Evolutionary conservation across 768 basidiomycete species (phyloP).

Genomic region (Tubosaeta sp.): DNA sequence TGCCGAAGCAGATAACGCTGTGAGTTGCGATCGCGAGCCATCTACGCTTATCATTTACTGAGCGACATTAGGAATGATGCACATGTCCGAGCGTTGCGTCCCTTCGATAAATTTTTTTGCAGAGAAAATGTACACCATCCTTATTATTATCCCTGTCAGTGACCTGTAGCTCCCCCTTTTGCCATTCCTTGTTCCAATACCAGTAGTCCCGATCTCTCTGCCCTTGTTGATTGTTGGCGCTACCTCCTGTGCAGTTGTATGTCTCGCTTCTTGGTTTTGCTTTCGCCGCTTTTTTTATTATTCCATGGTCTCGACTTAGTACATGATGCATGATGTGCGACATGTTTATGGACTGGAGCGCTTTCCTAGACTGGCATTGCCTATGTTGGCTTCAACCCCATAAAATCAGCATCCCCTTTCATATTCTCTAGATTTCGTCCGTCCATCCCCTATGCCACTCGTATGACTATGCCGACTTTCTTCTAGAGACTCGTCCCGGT

Average conservation of each 20-base stretch:
- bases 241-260: conserved; percentile 21
- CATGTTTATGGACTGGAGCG: conserved; percentile 13
- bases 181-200: conserved; percentile 12
- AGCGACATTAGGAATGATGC: conserved; percentile 16
- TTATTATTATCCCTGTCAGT: conserved; percentile 33
- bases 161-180: conserved; percentile 22
- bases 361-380: conserved; percentile 5
- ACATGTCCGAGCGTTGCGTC: conserved; percentile 11
- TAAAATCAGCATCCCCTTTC: conserved; percentile 3
- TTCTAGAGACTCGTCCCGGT: too few species aligned
- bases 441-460: neutral
- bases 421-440: conserved; percentile 17
- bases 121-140: conserved; percentile 32
- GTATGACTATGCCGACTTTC: conserved; percentile 1
- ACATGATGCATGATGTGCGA: conserved; percentile 11
- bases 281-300: conserved; percentile 15
- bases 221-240: conserved; percentile 6
- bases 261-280: conserved; percentile 24
- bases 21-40: conserved; percentile 9
- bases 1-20: conserved; percentile 35
- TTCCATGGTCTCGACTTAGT: conserved; percentile 9
- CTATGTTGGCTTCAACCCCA: neutral
- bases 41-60: neutral
- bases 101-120: conserved; percentile 16
- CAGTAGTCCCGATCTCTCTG: conserved; percentile 9